Conservation (phyloP, 2,329 filamentous ascomycete species). For the Chaetomiaceae sp. region DNA sequence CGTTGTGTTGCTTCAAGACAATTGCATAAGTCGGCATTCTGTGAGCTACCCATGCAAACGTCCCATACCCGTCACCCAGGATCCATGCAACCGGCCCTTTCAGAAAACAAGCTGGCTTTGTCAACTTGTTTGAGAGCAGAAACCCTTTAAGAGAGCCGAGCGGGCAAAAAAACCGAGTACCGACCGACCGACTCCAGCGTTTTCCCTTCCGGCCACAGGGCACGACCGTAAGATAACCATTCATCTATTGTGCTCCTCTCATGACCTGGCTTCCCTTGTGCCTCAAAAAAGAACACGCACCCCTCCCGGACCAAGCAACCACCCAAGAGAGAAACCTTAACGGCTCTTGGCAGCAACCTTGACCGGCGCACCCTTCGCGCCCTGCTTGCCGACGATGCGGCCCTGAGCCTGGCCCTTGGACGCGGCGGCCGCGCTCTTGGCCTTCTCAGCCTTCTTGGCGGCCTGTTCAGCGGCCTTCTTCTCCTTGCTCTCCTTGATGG, state of each 20-base stretch:
- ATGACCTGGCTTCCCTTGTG: conserved; percentile 14
- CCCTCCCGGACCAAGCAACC: conserved; percentile 20
- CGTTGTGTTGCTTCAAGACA: conserved; percentile 20
- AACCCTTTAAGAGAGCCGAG: conserved; percentile 27
- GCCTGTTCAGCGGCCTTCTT: conserved; percentile 87
- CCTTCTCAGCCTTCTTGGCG: conserved; percentile 99
- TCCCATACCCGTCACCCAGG: conserved; percentile 27
- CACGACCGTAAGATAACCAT: conserved; percentile 25
- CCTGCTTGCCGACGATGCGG: conserved; percentile 93
- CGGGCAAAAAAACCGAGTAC: conserved; percentile 28
- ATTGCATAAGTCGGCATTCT: conserved; percentile 31
- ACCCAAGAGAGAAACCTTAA: conserved; percentile 48
- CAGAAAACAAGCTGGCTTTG: conserved; percentile 25
- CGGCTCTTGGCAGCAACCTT: conserved; percentile 86
- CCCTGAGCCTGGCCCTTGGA: conserved; percentile 68
- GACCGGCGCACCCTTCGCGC: conserved; percentile 79
- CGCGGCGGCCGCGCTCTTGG: conserved; percentile 73
- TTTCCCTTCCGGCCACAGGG: conserved; percentile 25
- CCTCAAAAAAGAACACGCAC: conserved; percentile 19
- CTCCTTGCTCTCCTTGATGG: conserved; percentile 98
- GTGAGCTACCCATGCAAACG: conserved; percentile 32
- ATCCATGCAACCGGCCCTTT: conserved; percentile 31
- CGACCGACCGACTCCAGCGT: conserved; percentile 31
- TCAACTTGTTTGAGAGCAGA: conserved; percentile 25
- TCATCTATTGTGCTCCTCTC: conserved; percentile 23